phyloP scores from a whole-genome alignment of 2,329 filamentous ascomycete genomes.

The Colletotrichum tropicicola region DNA sequence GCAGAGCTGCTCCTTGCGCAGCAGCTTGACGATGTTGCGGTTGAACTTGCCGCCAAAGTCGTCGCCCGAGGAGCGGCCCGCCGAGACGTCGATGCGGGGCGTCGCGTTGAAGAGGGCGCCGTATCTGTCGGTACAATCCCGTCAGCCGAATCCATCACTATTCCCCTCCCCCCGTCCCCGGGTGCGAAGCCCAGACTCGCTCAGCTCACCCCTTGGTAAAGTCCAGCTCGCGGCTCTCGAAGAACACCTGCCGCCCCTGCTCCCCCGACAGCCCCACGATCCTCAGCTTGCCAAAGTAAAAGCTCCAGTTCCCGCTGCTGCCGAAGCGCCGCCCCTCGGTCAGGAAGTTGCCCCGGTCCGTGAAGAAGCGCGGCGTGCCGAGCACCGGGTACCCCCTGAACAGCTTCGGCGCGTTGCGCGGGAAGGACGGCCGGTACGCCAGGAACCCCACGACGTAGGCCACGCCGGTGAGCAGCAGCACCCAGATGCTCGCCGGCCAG shows the following conservation, averaged over 20 bases:
- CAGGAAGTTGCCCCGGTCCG: conserved; percentile 53
- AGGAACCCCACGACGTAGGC: conserved; percentile 24
- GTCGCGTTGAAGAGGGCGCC: conserved; percentile 40
- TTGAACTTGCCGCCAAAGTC: conserved; percentile 37
- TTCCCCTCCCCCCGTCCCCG: neutral
- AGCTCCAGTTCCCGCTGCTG: conserved; percentile 55
- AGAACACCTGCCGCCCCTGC: conserved; percentile 51
- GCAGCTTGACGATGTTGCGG: conserved; percentile 41
- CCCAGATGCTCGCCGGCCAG: conserved; percentile 32
- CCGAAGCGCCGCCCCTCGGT: conserved; percentile 40
- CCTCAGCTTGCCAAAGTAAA: conserved; percentile 54
- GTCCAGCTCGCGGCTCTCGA: conserved; percentile 53
- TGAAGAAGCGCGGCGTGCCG: conserved; percentile 56
- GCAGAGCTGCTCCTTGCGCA: conserved; percentile 47
- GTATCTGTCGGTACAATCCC: conserved; percentile 33
- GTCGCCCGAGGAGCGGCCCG: conserved; percentile 15
- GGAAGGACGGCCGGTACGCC: conserved; percentile 33
- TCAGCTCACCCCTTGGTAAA: conserved; percentile 50
- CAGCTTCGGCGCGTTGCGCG: conserved; percentile 35
- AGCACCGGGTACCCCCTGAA: conserved; percentile 48
- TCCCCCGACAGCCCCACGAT: conserved; percentile 55
- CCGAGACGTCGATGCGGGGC: conserved; percentile 33
- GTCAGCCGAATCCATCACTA: neutral
- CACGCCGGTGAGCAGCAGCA: conserved; percentile 29
- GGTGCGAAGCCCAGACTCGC: too few species aligned